Base-by-base conservation (phyloP, 805 yeast species). In the Grigorovia yakushimaensis region DNA sequence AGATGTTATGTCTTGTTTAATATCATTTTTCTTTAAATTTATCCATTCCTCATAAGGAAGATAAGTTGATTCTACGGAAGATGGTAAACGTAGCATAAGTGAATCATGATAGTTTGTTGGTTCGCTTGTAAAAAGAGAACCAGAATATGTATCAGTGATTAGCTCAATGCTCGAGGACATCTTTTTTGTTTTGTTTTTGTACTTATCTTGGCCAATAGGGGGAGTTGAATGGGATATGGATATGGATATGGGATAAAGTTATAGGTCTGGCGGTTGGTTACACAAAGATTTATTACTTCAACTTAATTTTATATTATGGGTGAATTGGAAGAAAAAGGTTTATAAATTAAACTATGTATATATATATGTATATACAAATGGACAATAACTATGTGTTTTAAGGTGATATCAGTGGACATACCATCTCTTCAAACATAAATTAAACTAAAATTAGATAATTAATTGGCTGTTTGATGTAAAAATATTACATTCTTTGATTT, bases 71-170 rank as follows among this genome's bases (percentile, higher is more conserved):
- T 37, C 40, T 3, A 37, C 17, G 5, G 46, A 18, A 4, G 46
- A 38, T 11, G 46, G 46, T 44, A 44, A 10, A 39, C 38, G 46
- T 10, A 44, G 15, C 17, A 33, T n/a, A 33, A 11, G n/a, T 15
- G 37, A 11, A 13, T 33, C n/a, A 27, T 7, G 33, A 15, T 10
- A 15, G 10, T 10, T 7, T 27, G 33, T 27, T 27, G 33, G 13
- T 15, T 27, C 15, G 3, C 13, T 10, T 10, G 9, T 4, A 10
- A 15, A 7, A 27, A 10, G 13, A 2, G 33, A 7, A 10, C 33
- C 37, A 33, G 17, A 13, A 17, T 11, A 33, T 11, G 37, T 15
- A 33, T 33, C 18, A 15, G 18, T 33, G 37, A 27, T 27, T 15
- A 27, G 13, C 13, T 27, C 33, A 27, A 27, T 10, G 9, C 15